A percentile compares a stretch with the other conserved stretches of the same genome.
Evolutionary conservation across 768 basidiomycete species (phyloP).

Genomic region (Agrocybe praecox): DNA sequence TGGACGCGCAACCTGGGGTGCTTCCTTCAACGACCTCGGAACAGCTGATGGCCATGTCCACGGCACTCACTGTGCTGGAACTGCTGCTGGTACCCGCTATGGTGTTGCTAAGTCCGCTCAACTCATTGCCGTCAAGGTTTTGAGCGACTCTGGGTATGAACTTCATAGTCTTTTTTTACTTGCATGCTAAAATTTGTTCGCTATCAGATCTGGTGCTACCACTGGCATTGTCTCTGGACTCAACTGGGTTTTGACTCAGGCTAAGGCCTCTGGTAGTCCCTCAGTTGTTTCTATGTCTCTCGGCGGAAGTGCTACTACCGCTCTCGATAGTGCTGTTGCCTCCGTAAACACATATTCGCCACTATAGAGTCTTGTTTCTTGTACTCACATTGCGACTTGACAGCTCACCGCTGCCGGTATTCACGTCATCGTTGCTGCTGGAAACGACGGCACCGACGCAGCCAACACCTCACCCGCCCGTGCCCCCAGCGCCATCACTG

Average conservation of each 20-base stretch:
- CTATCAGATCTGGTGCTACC: constrained; percentile 14
- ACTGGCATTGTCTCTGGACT: constrained; percentile 32
- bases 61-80: constrained; percentile 42
- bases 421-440: constrained; percentile 36
- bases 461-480: constrained; percentile 35
- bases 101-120: constrained; percentile 36
- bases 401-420: constrained; percentile 31
- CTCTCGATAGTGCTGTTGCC: constrained; percentile 34
- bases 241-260: constrained; percentile 28
- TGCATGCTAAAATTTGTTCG: not conserved
- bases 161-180: not conserved
- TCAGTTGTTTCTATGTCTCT: constrained; percentile 39
- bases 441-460: constrained; percentile 35
- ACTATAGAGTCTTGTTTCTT: not conserved
- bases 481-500: constrained; percentile 35
- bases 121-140: constrained; percentile 45
- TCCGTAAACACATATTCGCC: constrained; percentile 12
- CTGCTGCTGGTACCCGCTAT: constrained; percentile 32
- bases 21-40: constrained; percentile 29
- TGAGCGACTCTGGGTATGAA: constrained; percentile 34
- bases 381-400: not conserved
- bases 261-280: constrained; percentile 24
- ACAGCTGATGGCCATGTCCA: constrained; percentile 43
- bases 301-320: constrained; percentile 27
- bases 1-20: constrained; percentile 44